Percentiles rank a stretch among this genome's conserved stretches.
phyloP scores from a whole-genome alignment of 805 yeast species.

The Ogataea nitratoaversa region DNA sequence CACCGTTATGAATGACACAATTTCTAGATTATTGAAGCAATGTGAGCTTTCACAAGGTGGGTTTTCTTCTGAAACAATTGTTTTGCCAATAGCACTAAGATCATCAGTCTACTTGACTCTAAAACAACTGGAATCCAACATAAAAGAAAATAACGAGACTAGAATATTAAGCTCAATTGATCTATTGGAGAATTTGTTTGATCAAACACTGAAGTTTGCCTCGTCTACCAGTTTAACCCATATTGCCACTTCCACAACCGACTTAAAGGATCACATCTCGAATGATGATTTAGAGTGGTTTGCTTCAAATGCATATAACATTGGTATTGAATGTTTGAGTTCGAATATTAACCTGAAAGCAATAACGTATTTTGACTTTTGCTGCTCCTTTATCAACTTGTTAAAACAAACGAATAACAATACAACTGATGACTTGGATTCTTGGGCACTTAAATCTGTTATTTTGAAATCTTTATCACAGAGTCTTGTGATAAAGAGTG shows the following conservation, averaged over 20 bases:
- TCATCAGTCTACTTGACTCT: slow-evolving; percentile 11
- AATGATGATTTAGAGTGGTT: slow-evolving; percentile 3
- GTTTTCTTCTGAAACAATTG: neutral
- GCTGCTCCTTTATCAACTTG: neutral
- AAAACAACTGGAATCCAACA: slow-evolving; percentile 10
- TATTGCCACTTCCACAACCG: no score
- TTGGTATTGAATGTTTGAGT: slow-evolving; percentile 1
- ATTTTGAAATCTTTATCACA: slow-evolving; percentile 1
- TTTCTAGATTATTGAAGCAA: slow-evolving; percentile 4
- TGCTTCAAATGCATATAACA: neutral
- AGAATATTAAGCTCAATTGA: neutral
- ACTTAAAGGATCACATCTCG: slow-evolving; percentile 5
- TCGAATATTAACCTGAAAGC: neutral
- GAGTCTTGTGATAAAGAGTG: neutral
- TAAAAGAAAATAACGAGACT: slow-evolving; percentile 1
- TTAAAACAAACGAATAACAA: neutral
- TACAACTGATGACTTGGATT: neutral
- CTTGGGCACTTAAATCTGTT: neutral
- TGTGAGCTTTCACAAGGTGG: neutral
- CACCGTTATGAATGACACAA: slow-evolving; percentile 2
- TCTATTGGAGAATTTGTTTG: slow-evolving; percentile 1
- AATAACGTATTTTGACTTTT: neutral
- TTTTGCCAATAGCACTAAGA: slow-evolving; percentile 14
- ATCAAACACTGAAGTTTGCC: neutral
- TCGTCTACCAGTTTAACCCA: neutral